A percentile compares a stretch with the other conserved stretches of the same genome.
Evolutionary conservation across 345 rosid species (phyloP).

Genomic region (Microcos paniculata): DNA sequence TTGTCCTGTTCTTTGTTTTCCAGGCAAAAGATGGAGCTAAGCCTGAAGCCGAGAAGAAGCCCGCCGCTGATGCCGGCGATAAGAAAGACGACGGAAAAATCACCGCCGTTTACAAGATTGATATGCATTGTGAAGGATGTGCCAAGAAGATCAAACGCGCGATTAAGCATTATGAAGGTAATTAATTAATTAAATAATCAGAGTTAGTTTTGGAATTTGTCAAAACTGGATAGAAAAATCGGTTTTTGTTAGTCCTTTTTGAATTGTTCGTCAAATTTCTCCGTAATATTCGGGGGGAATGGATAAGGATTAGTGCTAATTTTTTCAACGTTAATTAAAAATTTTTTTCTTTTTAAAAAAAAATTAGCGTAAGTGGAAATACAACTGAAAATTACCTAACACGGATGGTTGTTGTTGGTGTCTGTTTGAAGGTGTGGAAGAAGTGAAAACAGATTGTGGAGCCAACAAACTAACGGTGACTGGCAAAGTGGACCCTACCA

Average conservation of each 20-base stretch:
- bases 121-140: conserved; percentile 92
- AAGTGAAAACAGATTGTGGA: conserved; percentile 51
- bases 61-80: conserved; percentile 38
- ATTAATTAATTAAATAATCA: neutral
- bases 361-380: neutral
- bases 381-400: neutral
- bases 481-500: conserved; percentile 71
- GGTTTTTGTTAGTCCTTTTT: neutral
- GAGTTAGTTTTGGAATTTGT: neutral
- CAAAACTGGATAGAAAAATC: neutral
- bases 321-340: neutral
- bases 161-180: conserved; percentile 53
- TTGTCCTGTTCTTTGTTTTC: conserved; percentile 1
- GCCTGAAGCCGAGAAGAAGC: conserved; percentile 49
- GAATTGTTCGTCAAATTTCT: neutral
- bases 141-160: conserved; percentile 63
- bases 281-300: neutral
- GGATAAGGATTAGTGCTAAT: conserved; percentile 15
- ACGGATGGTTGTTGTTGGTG: conserved; percentile 2
- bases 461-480: conserved; percentile 61
- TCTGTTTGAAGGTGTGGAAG: conserved; percentile 61
- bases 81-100: conserved; percentile 41
- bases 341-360: neutral
- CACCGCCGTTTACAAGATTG: conserved; percentile 60
- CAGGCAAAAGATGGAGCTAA: conserved; percentile 43